Conservation (phyloP, 2,329 filamentous ascomycete species). For the Samsoniella hepiali region DNA sequence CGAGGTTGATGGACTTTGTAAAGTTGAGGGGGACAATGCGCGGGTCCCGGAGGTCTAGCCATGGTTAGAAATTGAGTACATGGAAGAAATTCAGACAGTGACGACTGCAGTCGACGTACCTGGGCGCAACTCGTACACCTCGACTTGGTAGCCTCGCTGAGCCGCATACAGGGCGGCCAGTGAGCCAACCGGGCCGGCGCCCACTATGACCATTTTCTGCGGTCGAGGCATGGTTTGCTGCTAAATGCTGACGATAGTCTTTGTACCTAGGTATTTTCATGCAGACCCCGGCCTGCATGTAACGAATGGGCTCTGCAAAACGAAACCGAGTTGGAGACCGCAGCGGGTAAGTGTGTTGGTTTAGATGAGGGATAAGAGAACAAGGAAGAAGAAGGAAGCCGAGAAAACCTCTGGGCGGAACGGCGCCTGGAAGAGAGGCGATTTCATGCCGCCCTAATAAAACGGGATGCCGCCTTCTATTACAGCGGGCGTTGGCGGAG, state of each 20-base stretch:
- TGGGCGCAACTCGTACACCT: slow-evolving; percentile 88
- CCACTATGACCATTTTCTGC: slow-evolving; percentile 79
- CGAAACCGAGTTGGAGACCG: neutral
- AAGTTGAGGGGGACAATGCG: slow-evolving; percentile 86
- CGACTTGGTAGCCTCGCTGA: slow-evolving; percentile 80
- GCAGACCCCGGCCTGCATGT: neutral
- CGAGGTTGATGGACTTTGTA: slow-evolving; percentile 97
- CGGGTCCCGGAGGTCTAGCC: slow-evolving; percentile 77
- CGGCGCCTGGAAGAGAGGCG: neutral
- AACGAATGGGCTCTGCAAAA: neutral
- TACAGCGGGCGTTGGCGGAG: neutral
- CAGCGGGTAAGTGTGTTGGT: neutral
- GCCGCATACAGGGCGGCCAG: slow-evolving; percentile 92
- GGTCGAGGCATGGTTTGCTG: slow-evolving; percentile 32
- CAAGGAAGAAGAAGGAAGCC: neutral
- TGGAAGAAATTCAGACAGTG: neutral
- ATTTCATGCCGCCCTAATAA: neutral
- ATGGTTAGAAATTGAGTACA: slow-evolving; percentile 14
- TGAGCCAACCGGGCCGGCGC: slow-evolving; percentile 89
- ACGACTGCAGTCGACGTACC: slow-evolving; percentile 53
- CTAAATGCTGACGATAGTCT: slow-evolving; percentile 1
- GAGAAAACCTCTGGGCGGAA: neutral
- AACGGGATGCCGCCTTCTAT: neutral
- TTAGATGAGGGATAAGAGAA: neutral
- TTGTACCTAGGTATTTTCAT: neutral